Evolutionary conservation across 371 early-diverging fungal species (phyloP).

Genomic region (Mucor velutinosus): DNA sequence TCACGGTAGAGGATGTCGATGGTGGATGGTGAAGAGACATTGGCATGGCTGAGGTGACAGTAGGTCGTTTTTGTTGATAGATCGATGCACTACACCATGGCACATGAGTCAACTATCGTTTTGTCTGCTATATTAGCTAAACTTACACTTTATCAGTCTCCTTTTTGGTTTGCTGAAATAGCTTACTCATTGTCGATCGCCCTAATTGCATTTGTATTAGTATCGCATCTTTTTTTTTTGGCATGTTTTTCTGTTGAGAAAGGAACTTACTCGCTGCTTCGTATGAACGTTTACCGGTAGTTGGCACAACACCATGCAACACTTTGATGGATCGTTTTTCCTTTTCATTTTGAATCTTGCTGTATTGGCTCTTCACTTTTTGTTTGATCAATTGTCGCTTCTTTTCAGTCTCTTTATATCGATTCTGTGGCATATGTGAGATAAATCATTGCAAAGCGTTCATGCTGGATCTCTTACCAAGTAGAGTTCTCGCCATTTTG

Average conservation of each 20-base stretch:
- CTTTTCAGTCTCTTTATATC: slow-evolving; percentile 35
- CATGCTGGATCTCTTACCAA: slow-evolving; percentile 21
- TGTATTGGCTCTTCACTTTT: slow-evolving; percentile 46
- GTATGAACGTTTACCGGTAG: slow-evolving; percentile 20
- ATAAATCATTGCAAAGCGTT: not conserved
- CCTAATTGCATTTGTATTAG: slow-evolving; percentile 8
- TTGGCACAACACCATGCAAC: slow-evolving; percentile 30
- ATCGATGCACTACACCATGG: slow-evolving; percentile 25
- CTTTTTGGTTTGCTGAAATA: slow-evolving; percentile 38
- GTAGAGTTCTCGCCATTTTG: slow-evolving; percentile 39
- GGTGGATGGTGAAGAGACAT: not conserved
- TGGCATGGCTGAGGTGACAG: not conserved
- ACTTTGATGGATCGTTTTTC: slow-evolving; percentile 47
- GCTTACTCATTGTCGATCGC: slow-evolving; percentile 31
- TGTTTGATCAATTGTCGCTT: slow-evolving; percentile 34
- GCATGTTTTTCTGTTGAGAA: not conserved
- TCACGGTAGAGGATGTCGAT: not conserved
- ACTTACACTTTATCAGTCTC: slow-evolving; percentile 39
- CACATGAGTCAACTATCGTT: not conserved
- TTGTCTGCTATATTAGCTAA: not conserved
- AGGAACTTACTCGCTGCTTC: slow-evolving; percentile 30
- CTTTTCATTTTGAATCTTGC: slow-evolving; percentile 41
- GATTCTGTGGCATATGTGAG: slow-evolving; percentile 9
- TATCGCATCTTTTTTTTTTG: too few species aligned
- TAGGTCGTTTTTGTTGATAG: slow-evolving; percentile 17